Evolutionary conservation across 331 rosid species (phyloP), one percentile per base, ranked within the genome.

Genomic region (Acacia pycnantha): DNA sequence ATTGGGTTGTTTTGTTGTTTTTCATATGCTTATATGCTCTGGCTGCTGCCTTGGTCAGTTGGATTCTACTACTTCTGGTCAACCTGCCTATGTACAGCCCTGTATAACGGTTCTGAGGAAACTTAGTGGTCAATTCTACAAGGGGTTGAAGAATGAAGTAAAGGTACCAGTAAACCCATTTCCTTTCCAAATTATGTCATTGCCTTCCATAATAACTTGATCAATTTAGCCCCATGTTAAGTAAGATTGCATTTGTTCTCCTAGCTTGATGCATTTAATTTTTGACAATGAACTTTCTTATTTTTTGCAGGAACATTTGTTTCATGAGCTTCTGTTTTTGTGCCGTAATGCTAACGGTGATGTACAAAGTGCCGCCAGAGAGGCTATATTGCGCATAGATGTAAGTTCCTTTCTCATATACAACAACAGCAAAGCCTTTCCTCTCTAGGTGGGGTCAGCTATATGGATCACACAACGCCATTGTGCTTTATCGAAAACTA

Each of bases 31-130:
- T 71, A 88, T 56, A 44, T 73, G 62, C 56, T 62, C 69, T 79
- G 68, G 70, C 24, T 54, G 26, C 41, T 87, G 69, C 54, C 73
- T 69, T 43, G 84, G 81, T 73, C 86, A 93, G 98, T 86, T 92
- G 89, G 92, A 91, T 73, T 83, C 76, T 81, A 70, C 77, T 84
- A 81, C 83, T 68, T 64, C 87, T 24, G 90, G 91, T 71, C 89
- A 84, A 64, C 91, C 90, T 78, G 93, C 96, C 74, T 82, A 81
- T 77, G 50, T 90, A 84, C 85, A 88, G 82, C 99, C 98, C 84
- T 92, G 91, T 83, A 56, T 90, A 69, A 82, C 96, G 46, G 91
- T 95, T 61, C 84, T 95, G 86, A 86, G 85, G 82, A 93, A 84
- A 84, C 91, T 95, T 70, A 88, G 84, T 69, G 22, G 59, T 76